Percentiles rank a stretch among this genome's conserved stretches.
These are phyloP conservation scores for Cymbopogon citratus DNA, from an alignment of 176 grass and related monocot species.

Conservation along the genomic window DNA sequence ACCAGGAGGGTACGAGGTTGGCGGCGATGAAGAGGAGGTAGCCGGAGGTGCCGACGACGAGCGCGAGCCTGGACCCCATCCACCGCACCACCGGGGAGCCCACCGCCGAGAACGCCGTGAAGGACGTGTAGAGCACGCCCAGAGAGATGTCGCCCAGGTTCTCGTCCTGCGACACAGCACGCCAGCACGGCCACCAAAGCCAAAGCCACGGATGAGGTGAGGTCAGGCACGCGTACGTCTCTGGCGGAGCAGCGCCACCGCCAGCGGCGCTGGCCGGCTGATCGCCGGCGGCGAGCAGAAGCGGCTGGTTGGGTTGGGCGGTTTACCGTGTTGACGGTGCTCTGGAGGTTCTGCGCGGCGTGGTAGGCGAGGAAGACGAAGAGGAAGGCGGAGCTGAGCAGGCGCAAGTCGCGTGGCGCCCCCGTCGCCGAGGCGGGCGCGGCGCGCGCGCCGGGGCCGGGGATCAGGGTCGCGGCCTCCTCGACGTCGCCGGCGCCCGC, in stretches of 20 bases:
- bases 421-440: background rate
- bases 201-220: background rate
- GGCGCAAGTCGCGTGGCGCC: slow-evolving; percentile 43
- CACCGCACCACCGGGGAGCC: slow-evolving; percentile 60
- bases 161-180: slow-evolving; percentile 41
- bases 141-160: slow-evolving; percentile 79
- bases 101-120: slow-evolving; percentile 74
- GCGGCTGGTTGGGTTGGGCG: background rate
- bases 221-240: background rate
- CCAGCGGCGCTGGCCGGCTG: too few species aligned
- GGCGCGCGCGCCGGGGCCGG: background rate
- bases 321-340: slow-evolving; percentile 87
- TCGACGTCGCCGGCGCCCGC: slow-evolving; percentile 20
- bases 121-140: slow-evolving; percentile 77
- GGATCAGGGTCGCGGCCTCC: slow-evolving; percentile 27
- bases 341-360: slow-evolving; percentile 94
- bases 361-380: slow-evolving; percentile 97
- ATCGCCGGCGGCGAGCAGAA: background rate
- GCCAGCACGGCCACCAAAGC: background rate
- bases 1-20: slow-evolving; percentile 81
- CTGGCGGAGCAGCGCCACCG: background rate
- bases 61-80: slow-evolving; percentile 60
- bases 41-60: slow-evolving; percentile 73
- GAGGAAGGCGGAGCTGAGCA: slow-evolving; percentile 81
- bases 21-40: slow-evolving; percentile 90